Base-by-base conservation (phyloP, 1,284 basidiomycete species). In the Gastroboletus turbinatus region DNA sequence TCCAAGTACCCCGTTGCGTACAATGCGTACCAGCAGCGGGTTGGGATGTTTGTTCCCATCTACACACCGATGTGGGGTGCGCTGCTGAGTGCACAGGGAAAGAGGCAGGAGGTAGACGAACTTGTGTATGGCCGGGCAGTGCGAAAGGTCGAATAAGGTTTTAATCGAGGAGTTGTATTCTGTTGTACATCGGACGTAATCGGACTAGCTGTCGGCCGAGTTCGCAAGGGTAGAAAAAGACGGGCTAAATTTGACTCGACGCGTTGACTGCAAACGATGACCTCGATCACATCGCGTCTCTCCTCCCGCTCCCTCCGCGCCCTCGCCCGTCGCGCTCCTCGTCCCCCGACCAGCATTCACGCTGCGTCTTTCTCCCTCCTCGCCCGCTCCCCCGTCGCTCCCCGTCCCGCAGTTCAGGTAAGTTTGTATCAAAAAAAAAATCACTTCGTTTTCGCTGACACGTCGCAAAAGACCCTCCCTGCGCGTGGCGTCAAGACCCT, bases 401-500 rank as follows among this genome's bases (percentile, higher is more conserved):
- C 76, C 62, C 72, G 74, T 57, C 52, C 78, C 27, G 62, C 75
- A 46, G 66, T 75, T 60, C 75, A 80, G 74, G 85, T 86, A 61
- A 58, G 56, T 47, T 55, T 75, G 75, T 21, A 36, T 36, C 11
- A 39, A 13, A 19, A 32, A 56, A 29, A 44, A 42, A 47, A 40
- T 55, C 43, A 44, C 23, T n/a, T 35, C 39, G 13, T 52, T 47
- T 16, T 62, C 59, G n/a, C 50, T 56, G 36, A 67, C 54, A 35
- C 27, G 50, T 48, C 38, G 25, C 38, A 21, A 46, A 36, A 73
- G 68, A 60, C 59, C 1, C 23, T 59, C 32, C 56, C 81, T 73
- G 70, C 73, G 55, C 91, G 94, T 69, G 96, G 96, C 63, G 75
- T 98, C 72, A 98, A 98, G 82, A 97, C 96, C 57, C 90, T 99